Base-by-base conservation (phyloP, 208 protist genomes). In the Herpetomonas samuelpessoai region DNA sequence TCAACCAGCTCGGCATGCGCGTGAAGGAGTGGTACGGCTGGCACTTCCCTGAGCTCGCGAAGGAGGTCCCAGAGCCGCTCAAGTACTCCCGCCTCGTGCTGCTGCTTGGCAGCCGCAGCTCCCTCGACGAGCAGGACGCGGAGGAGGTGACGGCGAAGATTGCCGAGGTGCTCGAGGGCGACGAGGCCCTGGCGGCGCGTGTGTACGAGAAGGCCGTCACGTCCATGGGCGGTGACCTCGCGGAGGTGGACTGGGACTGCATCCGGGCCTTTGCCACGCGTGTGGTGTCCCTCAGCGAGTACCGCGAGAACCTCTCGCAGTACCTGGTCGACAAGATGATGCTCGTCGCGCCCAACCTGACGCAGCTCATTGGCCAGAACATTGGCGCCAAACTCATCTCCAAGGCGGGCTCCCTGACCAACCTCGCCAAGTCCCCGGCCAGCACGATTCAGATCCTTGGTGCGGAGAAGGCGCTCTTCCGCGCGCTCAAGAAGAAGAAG, bases 361-460 rank as follows among this genome's bases (percentile, higher is more conserved):
- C 96, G 3, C 79, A 91, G 55, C 84, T 99, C 51, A 95, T 99
- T 45, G 99, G 99, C 61, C 98, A 99, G 65, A 76, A 93, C 41
- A 97, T 99, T 45, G 98, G 96, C 53, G 98, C 99, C 14, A 95
- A 97, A 76, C 92, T 99, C 25, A 99, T 99, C 67, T 88, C 93
- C n/a, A 98, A 99, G 76, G 98, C 98, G 18, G 98, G 97, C 64
- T 98, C 92, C 2, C 91, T 99, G 7, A 98, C 93, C 12, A 98
- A 96, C 78, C 83, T 99, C 14, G 98, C 98, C 68, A 99, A 99
- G 91, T 90, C 98, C 66, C 99, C 99, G 10, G 98, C 98, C 16
- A 99, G 98, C 30, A 99, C 99, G 16, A 98, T 99, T 30, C 99
- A 99, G 81, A 99, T 99, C 75, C 87, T 99, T 9, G 99, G 99